Conservation (phyloP, 2,329 filamentous ascomycete genomes). For the Aspergillus sojae region DNA sequence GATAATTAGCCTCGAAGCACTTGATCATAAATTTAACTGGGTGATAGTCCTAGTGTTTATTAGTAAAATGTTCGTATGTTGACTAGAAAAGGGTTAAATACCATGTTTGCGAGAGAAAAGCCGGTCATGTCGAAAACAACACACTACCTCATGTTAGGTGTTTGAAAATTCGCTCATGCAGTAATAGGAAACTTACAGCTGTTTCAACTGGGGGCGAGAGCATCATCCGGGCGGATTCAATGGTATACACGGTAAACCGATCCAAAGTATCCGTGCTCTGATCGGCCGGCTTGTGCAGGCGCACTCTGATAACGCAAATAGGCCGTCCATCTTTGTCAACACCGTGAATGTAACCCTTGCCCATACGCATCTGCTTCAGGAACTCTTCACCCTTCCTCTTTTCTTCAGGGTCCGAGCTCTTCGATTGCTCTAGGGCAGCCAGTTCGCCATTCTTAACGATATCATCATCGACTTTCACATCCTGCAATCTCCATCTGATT, state of each 20-base stretch:
- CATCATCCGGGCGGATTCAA: constrained; percentile 89
- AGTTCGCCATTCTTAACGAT: constrained; percentile 78
- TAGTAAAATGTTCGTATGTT: not conserved
- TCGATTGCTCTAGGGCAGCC: constrained; percentile 62
- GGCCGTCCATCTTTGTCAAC: constrained; percentile 81
- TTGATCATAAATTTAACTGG: constrained; percentile 99
- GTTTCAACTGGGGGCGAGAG: constrained; percentile 82
- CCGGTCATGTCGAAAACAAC: constrained; percentile 95
- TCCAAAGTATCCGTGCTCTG: constrained; percentile 82
- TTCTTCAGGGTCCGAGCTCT: constrained; percentile 59
- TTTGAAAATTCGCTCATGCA: constrained; percentile 12
- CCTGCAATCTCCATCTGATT: constrained; percentile 83
- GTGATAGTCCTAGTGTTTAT: constrained; percentile 70
- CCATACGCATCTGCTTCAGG: constrained; percentile 78
- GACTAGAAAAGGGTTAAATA: constrained; percentile 38
- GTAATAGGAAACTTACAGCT: constrained; percentile 64
- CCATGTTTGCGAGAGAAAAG: constrained; percentile 94
- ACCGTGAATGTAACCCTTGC: constrained; percentile 92
- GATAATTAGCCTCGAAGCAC: constrained; percentile 98
- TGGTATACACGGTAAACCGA: constrained; percentile 87
- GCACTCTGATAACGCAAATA: constrained; percentile 81
- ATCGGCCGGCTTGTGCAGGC: constrained; percentile 79
- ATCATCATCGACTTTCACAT: constrained; percentile 87
- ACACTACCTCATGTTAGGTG: constrained; percentile 58
- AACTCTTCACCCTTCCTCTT: constrained; percentile 78